phyloP scores from a whole-genome alignment of 1,284 basidiomycete species.

The Sanguinoderma infundibulare region DNA sequence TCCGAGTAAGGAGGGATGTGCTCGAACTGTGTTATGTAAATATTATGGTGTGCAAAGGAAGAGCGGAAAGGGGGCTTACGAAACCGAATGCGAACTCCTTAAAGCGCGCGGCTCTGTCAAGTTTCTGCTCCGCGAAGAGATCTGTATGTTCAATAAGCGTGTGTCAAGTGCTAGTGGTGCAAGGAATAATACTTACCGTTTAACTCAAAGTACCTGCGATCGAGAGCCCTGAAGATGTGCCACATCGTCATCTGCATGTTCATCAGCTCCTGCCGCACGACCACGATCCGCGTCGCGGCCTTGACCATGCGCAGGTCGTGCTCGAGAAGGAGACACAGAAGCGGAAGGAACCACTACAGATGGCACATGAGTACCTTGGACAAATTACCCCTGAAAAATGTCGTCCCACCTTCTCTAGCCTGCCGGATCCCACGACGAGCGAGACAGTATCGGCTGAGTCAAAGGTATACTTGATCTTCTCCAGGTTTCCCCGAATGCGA shows the following conservation, averaged over 20 bases:
- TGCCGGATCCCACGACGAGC: constrained; percentile 26
- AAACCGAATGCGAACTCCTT: constrained; percentile 31
- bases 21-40: background rate
- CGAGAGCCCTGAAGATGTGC: constrained; percentile 3
- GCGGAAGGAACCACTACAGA: constrained; percentile 34
- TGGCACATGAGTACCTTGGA: background rate
- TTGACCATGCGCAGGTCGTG: constrained; percentile 11
- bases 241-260: constrained; percentile 20
- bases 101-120: constrained; percentile 31
- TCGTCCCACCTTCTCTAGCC: constrained; percentile 28
- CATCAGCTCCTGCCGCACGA: constrained; percentile 24
- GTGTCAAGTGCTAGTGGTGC: background rate
- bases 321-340: constrained; percentile 21
- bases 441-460: constrained; percentile 31
- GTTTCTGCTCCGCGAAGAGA: constrained; percentile 38
- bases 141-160: constrained; percentile 31
- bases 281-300: constrained; percentile 5
- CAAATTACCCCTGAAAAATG: background rate
- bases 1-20: background rate
- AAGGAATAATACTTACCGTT: background rate
- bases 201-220: constrained; percentile 1
- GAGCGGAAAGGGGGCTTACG: constrained; percentile 18
- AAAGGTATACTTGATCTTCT: constrained; percentile 27
- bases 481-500: constrained; percentile 22
- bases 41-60: background rate